Evolutionary conservation across 495 filamentous ascomycete species (phyloP).

Genomic region (Lichenothelia convexa): DNA sequence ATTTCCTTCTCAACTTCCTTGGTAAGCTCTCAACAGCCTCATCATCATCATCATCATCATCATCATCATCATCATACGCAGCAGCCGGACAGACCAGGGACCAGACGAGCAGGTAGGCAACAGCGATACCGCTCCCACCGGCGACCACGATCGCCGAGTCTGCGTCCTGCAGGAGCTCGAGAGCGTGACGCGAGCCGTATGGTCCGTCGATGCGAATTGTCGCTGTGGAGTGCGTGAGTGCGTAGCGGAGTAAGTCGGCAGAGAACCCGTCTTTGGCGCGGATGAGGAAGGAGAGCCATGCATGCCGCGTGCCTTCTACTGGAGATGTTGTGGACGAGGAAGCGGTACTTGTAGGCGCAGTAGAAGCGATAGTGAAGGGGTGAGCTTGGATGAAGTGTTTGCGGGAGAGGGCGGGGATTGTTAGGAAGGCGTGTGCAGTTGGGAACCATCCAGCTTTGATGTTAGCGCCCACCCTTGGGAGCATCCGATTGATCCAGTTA

Average conservation of each 20-base stretch:
- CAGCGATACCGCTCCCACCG: conserved; percentile 44
- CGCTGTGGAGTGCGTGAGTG: conserved; percentile 18
- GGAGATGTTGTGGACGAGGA: not conserved
- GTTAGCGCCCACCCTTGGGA: conserved; percentile 3
- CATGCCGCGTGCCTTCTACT: conserved; percentile 10
- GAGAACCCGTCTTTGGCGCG: conserved; percentile 42
- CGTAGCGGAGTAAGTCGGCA: conserved; percentile 30
- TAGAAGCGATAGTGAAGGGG: conserved; percentile 43
- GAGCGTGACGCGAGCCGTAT: conserved; percentile 34
- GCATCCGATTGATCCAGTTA: too few species aligned
- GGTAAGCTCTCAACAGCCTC: too few species aligned
- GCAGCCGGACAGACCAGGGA: conserved; percentile 9
- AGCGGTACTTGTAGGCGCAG: conserved; percentile 13
- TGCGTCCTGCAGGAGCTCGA: conserved; percentile 23
- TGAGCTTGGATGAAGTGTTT: conserved; percentile 33
- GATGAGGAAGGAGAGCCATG: conserved; percentile 34
- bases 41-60: conserved; percentile 1
- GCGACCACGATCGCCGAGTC: conserved; percentile 34
- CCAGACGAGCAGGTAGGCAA: conserved; percentile 33
- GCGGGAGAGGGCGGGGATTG: conserved; percentile 29
- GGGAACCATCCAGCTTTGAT: conserved; percentile 34
- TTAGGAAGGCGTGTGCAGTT: conserved; percentile 41
- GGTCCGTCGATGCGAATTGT: conserved; percentile 34
- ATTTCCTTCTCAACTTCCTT: conserved; percentile 17
- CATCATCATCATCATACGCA: not conserved